Evolutionary conservation across 108 stramenopile genomes (phyloP), one percentile per base, ranked within the genome.

Genomic region (Craspedostauros australis): DNA sequence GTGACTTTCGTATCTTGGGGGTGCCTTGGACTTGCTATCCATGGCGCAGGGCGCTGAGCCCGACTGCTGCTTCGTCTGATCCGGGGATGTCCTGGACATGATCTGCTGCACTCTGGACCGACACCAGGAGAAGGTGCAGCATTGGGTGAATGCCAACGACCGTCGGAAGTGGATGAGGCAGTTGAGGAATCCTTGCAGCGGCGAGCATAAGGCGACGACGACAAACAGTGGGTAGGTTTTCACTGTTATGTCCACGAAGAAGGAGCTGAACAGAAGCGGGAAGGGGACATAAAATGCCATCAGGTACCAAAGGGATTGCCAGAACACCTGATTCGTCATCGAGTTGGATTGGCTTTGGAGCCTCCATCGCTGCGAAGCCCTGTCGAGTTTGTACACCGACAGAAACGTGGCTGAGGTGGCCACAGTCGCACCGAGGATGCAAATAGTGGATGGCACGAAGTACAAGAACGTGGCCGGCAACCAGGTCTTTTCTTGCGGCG

Each of bases 161-260:
- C 12, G 73, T 7, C 68, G 62, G 20, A 69, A 44, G 43, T 75
- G 69, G 11, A 79, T 56, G 29, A 61, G 40, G 16, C 56, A 66
- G 36, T 74, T 79, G 39, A 69, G 57, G 27, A 74, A 24, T 8
- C 77, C 77, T 62, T 73, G 66, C 16, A 67, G 31, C 1, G 77
- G 77, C 21, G 39, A 66, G 18, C 56, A 25, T 6, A 60, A 5
- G 51, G 39, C 20, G 31, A 34, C 2, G 44, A 45, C 12, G 1
- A 39, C 45, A 11, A 54, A 4, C 14, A 54, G 19, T 19, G 22
- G 11, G 5, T 41, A 54, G 9, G 15, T 18, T 5, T 26, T 48
- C 11, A 9, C 36, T 12, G 23, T 41, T 20, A 21, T 39, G 25
- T 34, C 54, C 3, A 54, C 46, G n/a, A 47, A 24, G 27, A 27